Evolutionary conservation across 805 yeast genomes (phyloP), one percentile per base, ranked within the genome.

Genomic region (Huiozyma naganishii): DNA sequence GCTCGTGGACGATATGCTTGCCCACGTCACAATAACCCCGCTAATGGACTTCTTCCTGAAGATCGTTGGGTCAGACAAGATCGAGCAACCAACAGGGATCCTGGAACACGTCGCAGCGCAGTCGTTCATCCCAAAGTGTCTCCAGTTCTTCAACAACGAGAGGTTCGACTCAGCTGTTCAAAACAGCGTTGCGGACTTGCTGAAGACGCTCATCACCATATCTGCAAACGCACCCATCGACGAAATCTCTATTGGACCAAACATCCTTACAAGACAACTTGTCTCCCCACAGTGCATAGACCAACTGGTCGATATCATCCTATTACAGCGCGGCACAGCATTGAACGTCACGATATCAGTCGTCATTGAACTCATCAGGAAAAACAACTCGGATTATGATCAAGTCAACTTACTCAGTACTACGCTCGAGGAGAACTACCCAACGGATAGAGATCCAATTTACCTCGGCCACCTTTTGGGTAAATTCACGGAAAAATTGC

Each of bases 301-400:
- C 36, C 70, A 71, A 39, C 70, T 90, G 52, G 78, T 87, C 27
- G 62, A 76, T 35, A 79, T 83, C 45, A 89, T 90, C 72, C 70
- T 86, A 46, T 39, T 51, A 6, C 59, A 71, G 52, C 76, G 80
- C 44, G 95, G 95, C 23, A 78, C 81, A 47, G 96, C 96, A 0
- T 70, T 90, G 47, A 81, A 89, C 29, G 85, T 87, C 45, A 88
- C 94, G 43, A 97, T 90, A 8, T 90, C 96, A 6, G 84, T 90
- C 33, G 79, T 92, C 9, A 89, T 90, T 51, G 98, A 90, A 62
- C 74, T 90, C 36, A 90, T 90, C 49, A 73, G 98, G 53, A 90
- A 90, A 59, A 90, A 90, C 58, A 90, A 90, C 59, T 85, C 95
- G 1, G 97, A 90, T 61, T 90, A 90, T 64, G 97, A 90, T 62